Conservation (phyloP, 2,329 filamentous ascomycete species). For the Fusarium sp. region DNA sequence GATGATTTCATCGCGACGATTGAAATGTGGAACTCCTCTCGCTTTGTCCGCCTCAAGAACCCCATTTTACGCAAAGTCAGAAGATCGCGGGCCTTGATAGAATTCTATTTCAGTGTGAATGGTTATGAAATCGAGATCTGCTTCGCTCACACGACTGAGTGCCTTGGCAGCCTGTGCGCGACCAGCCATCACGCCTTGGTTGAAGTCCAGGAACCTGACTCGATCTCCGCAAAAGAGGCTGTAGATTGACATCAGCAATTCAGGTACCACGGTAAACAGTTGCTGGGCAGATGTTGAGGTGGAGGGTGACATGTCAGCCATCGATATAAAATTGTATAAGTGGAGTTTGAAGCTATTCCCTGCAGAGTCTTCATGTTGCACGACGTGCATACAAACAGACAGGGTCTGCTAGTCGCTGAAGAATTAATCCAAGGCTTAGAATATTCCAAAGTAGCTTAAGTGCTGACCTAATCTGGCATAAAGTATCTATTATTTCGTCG, state of each 20-base stretch:
- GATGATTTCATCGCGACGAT: constrained; percentile 43
- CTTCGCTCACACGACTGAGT: background rate
- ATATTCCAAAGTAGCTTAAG: background rate
- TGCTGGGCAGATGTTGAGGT: background rate
- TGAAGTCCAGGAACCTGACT: constrained; percentile 1
- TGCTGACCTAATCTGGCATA: background rate
- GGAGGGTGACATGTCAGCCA: background rate
- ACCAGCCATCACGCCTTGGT: constrained; percentile 1
- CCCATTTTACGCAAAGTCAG: background rate
- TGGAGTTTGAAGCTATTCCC: background rate
- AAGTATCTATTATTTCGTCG: no score
- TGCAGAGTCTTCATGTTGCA: background rate
- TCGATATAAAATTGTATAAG: background rate
- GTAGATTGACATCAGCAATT: background rate
- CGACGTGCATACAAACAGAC: background rate
- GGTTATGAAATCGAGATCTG: constrained; percentile 26
- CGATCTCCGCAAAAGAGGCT: background rate
- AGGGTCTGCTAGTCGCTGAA: background rate
- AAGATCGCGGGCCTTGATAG: constrained; percentile 4
- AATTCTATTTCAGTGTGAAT: background rate
- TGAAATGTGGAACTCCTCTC: constrained; percentile 35
- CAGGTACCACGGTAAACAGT: background rate
- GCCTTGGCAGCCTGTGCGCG: constrained; percentile 13
- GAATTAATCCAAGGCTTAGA: background rate
- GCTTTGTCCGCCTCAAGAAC: constrained; percentile 2